Percentiles rank a stretch among this genome's conserved stretches.
Conservation (phyloP, 345 rosid species). For the Pistacia vera region DNA sequence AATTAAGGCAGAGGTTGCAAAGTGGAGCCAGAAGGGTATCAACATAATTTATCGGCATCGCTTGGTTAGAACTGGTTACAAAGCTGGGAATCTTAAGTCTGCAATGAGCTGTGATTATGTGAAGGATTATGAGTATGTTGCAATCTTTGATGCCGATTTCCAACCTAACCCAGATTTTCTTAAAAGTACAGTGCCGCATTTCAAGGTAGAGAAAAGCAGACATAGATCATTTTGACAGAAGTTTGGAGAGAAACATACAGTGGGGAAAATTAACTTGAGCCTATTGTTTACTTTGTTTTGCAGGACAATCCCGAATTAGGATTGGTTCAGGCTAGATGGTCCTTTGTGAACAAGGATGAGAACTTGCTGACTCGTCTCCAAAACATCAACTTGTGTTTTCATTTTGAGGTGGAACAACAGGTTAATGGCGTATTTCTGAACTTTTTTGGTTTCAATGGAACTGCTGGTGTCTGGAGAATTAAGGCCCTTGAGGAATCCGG, state of each 20-base stretch:
- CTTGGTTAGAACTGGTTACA: slow-evolving; percentile 74
- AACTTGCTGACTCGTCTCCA: slow-evolving; percentile 86
- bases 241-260: background rate
- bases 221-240: background rate
- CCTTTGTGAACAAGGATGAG: slow-evolving; percentile 84
- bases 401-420: slow-evolving; percentile 88
- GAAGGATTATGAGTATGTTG: slow-evolving; percentile 73
- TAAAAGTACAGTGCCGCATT: slow-evolving; percentile 75
- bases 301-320: slow-evolving; percentile 73
- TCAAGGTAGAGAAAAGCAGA: slow-evolving; percentile 50
- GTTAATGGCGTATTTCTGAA: slow-evolving; percentile 75
- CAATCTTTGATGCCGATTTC: slow-evolving; percentile 88
- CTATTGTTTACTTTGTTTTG: slow-evolving; percentile 18
- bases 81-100: slow-evolving; percentile 92
- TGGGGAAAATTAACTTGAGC: background rate
- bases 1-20: slow-evolving; percentile 62
- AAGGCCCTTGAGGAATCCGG: slow-evolving; percentile 89
- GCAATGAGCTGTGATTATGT: slow-evolving; percentile 85
- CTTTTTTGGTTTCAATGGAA: slow-evolving; percentile 91
- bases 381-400: slow-evolving; percentile 78
- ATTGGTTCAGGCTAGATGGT: slow-evolving; percentile 83
- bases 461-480: slow-evolving; percentile 91
- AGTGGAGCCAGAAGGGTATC: slow-evolving; percentile 73
- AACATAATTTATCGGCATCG: slow-evolving; percentile 77
- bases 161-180: slow-evolving; percentile 77